Evolutionary conservation across 202 grass and related monocot genomes (phyloP), one percentile per base, ranked within the genome.

Genomic region (Hordeum pubiflorum): DNA sequence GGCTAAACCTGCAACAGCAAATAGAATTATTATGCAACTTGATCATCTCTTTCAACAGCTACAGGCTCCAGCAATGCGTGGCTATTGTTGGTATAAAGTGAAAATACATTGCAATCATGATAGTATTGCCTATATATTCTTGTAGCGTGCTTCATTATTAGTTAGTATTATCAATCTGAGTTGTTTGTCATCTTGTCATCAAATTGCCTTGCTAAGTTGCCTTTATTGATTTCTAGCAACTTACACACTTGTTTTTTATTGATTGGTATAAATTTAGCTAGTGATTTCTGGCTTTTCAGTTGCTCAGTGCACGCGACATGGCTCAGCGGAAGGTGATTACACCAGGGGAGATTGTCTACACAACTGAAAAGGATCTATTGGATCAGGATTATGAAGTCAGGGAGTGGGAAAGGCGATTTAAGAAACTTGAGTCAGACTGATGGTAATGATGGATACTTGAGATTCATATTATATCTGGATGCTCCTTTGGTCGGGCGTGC

Each of bases 311-410:
- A 69, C 91, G 96, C 2, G 96, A 99, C 68, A 99, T 99, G 92
- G 82, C 96, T 71, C 76, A 76, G 32, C 58, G 72, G 63, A 99
- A 89, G 44, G 86, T 93, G 63, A 99, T 99, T 81, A 89, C 85
- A 54, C 78, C 69, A 27, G 92, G 94, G 10, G 91, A 91, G 20
- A 99, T 99, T 61, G 89, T 95, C 24, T 99, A 95, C 68, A 91
- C 84, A 41, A 95, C 90, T 1, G 62, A 91, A 50, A 93, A 95
- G 66, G 92, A 95, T 88, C 52, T 93, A 27, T 26, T 83, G 27
- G 92, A 93, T 69, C 96, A 98, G 79, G 92, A 98, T 85, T 98
- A 89, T 80, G 92, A 98, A 83, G 84, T 69, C 63, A 99, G 69
- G 79, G 96, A 99, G 41, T 99, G 92, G 90, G 83, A 95, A 33